phyloP scores from a whole-genome alignment of 2,329 filamentous ascomycete species.

The Fusarium scirpi region DNA sequence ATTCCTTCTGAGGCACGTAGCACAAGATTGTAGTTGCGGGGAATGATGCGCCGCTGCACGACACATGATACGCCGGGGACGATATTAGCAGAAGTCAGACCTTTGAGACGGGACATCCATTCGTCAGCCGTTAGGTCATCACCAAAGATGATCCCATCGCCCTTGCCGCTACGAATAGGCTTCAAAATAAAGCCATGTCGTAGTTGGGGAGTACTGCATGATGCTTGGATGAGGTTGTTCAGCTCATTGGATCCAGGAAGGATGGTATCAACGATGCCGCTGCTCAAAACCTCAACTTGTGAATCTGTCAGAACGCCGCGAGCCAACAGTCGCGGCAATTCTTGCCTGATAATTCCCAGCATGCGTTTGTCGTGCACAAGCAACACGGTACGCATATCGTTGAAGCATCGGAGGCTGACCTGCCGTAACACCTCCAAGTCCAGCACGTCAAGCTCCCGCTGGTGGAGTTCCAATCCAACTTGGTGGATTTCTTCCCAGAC shows the following conservation, averaged over 20 bases:
- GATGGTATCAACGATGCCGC: constrained; percentile 51
- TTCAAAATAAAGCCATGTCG: constrained; percentile 53
- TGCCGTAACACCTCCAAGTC: constrained; percentile 51
- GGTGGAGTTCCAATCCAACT: constrained; percentile 55
- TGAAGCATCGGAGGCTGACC: constrained; percentile 54
- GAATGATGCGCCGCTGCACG: constrained; percentile 49
- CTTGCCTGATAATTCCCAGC: constrained; percentile 54
- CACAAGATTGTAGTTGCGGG: constrained; percentile 51
- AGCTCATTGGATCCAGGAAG: constrained; percentile 49
- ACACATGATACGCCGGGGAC: constrained; percentile 39
- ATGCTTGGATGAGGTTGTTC: constrained; percentile 32
- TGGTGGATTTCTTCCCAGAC: constrained; percentile 52
- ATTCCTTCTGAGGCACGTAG: constrained; percentile 43
- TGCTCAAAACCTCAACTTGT: constrained; percentile 46
- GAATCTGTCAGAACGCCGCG: constrained; percentile 43
- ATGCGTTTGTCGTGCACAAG: constrained; percentile 59
- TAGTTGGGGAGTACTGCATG: constrained; percentile 15
- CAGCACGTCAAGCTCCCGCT: constrained; percentile 52
- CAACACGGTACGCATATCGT: constrained; percentile 56
- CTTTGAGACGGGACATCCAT: constrained; percentile 47
- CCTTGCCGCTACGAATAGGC: constrained; percentile 54
- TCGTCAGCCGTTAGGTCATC: constrained; percentile 49
- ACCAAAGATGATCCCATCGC: constrained; percentile 56
- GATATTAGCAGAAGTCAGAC: constrained; percentile 18
- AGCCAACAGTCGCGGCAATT: constrained; percentile 47